Evolutionary conservation across 805 yeast genomes (phyloP), one percentile per base, ranked within the genome.

Genomic region (Spathaspora passalidarum): DNA sequence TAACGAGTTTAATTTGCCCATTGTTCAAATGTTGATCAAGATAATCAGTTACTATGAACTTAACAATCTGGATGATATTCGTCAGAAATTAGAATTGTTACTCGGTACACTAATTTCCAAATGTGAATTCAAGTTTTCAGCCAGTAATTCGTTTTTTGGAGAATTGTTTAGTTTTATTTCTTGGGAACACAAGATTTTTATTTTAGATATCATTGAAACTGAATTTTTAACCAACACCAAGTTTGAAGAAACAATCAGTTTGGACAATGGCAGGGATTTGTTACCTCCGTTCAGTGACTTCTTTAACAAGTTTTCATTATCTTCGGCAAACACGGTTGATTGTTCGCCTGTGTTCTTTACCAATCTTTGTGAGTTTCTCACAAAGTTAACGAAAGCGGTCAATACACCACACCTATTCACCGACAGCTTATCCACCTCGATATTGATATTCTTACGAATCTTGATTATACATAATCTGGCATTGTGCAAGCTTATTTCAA

Each of bases 391-490:
- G n/a, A n/a, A n/a, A n/a, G n/a, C n/a, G n/a, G n/a, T n/a, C n/a
- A n/a, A n/a, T n/a, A n/a, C n/a, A n/a, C n/a, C n/a, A 19, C 46
- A 59, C 3, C 41, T 42, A 6, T 47, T 57, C 8, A 51, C 45
- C 11, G 37, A 35, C 21, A 21, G 22, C 21, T 10, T 63, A 4
- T 51, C 59, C 34, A 51, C 50, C 51, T 52, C 80, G 0, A 68
- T 81, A 5, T 71, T 78, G 6, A 66, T 80, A 21, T 70, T 79
- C 48, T 65, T 82, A 47, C 68, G 81, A 46, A 77, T 82, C 13
- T 62, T 82, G n/a, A 71, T 81, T 40, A 76, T 82, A 40, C 87
- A 82, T 57, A 79, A 79, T 54, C 59, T 64, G 2, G 70, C 77
- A 16, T 61, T 83, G 32, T 76, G 77, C 14, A 66, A 71, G 5